Base-by-base conservation (phyloP, 176 grass and related monocot species). In the maize (Zea mays) region DNA sequence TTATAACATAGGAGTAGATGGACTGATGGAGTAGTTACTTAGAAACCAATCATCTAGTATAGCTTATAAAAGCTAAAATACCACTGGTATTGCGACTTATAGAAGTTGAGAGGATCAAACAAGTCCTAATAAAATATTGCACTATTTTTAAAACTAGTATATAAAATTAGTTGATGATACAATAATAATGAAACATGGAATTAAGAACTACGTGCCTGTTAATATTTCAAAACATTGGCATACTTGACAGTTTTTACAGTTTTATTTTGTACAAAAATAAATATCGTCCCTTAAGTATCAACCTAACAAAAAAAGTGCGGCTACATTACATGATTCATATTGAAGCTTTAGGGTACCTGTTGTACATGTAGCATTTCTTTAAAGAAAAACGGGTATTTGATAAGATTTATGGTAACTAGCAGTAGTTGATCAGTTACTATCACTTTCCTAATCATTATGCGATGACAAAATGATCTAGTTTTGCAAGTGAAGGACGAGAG, bases 341-440 rank as follows among this genome's bases (percentile, higher is more conserved):
- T 3, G 10, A 36, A 36, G 16, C 38, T 76, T 10, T 37, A 38
- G 4, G 33, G 39, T 19, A 36, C 35, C 3, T n/a, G 42, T 19
- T 48, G 33, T 64, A 77, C 44, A 50, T 20, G 46, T 51, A 71
- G 13, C 27, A n/a, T 52, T 52, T 35, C 16, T 50, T 43, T 49
- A 27, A 27, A 5, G 38, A 77, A 3, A 16, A 75, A 48, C 38
- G 12, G 51, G 4, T 16, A 76, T 7, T 47, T 6, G 7, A 36
- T 27, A 21, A 40, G 39, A 36, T 37, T 46, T 39, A 17, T 40
- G 54, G 8, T 2, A 59, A 84, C 19, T 36, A 58, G 41, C 19
- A 14, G 43, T 43, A 49, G 55, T 77, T 84, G 65, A 12, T 42
- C 10, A 34, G 56, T 84, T 63, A 71, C 74, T 71, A 54, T 64